Conservation (phyloP, 164 flowering plant species). For the grape (Vitis vinifera) region ASM3070453v1 NC_081819.1:20032001-20032500, state of each 20-base stretch:
- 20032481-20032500: slow-evolving; percentile 16
- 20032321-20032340: slow-evolving; percentile 5
- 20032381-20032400: slow-evolving; percentile 18
- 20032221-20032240: not conserved
- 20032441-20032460: slow-evolving; percentile 10
- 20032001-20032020: too few relatives aligned
- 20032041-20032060: too few relatives aligned
- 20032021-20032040: too few relatives aligned
- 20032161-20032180: too few relatives aligned
- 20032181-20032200: too few relatives aligned
- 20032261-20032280: not conserved
- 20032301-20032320: not conserved
- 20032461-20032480: slow-evolving; percentile 7
- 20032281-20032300: too few relatives aligned
- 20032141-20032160: too few relatives aligned
- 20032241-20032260: not conserved
- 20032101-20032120: too few relatives aligned
- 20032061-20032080: too few relatives aligned
- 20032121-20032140: too few relatives aligned
- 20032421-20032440: slow-evolving; percentile 16
- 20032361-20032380: not conserved
- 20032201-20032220: too few relatives aligned
- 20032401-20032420: slow-evolving; percentile 15
- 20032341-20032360: slow-evolving; percentile 1
- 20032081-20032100: too few relatives aligned